Evolutionary conservation across 208 protist species (phyloP).

Genomic region (Trypanosoma congolense): DNA sequence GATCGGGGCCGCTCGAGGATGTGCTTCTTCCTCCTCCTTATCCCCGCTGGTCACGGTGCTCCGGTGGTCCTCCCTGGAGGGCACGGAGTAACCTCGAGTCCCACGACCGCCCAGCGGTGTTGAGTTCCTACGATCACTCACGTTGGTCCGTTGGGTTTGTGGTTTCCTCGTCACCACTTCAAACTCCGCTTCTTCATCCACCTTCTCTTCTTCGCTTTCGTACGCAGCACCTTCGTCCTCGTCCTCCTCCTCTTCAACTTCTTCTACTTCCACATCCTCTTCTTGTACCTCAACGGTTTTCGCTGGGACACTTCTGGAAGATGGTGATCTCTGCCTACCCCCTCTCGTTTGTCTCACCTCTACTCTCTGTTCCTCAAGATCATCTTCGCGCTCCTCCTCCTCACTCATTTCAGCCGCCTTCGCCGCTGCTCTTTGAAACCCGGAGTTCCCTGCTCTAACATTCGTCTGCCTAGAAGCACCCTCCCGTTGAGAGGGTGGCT

Average conservation of each 20-base stretch:
- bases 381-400: too few relatives aligned
- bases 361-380: neutral
- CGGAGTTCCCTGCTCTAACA: neutral
- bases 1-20: neutral
- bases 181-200: slow-evolving; percentile 23
- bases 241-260: slow-evolving; percentile 7
- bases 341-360: neutral
- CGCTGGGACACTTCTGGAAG: neutral
- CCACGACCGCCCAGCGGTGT: too few relatives aligned
- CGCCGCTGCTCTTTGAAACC: neutral
- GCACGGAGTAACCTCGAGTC: too few relatives aligned
- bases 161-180: slow-evolving; percentile 4
- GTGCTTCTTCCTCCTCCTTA: neutral
- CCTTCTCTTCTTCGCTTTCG: slow-evolving; percentile 18
- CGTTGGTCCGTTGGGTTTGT: neutral
- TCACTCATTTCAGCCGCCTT: neutral
- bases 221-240: slow-evolving; percentile 12
- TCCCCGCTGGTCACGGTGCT: too few relatives aligned
- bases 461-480: neutral
- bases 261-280: slow-evolving; percentile 20
- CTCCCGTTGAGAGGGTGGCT: neutral
- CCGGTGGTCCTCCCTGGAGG: too few relatives aligned
- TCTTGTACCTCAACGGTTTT: slow-evolving; percentile 7
- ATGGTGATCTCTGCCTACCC: neutral
- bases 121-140: too few relatives aligned